Evolutionary conservation across 805 yeast species (phyloP).

Genomic region (Lipomyces sp.): DNA sequence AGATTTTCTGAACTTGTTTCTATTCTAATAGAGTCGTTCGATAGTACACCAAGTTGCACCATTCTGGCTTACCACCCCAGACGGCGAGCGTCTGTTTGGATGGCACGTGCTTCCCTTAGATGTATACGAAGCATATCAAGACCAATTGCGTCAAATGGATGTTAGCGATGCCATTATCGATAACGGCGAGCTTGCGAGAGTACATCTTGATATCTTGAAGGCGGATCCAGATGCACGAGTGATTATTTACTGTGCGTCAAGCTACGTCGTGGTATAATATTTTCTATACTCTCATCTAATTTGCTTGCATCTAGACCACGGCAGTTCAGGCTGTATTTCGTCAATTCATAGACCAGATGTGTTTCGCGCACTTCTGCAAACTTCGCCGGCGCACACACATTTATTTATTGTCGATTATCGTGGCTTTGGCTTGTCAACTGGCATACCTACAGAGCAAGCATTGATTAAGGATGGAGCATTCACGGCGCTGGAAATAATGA

Average conservation of each 20-base stretch:
- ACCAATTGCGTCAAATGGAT: conserved; percentile 1
- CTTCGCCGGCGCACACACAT: conserved; percentile 22
- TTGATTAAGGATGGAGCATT: conserved; percentile 18
- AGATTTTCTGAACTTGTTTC: not conserved
- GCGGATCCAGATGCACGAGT: conserved; percentile 20
- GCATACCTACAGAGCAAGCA: conserved; percentile 16
- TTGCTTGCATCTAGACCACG: conserved; percentile 11
- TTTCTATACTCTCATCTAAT: no score
- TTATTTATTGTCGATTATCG: conserved; percentile 24
- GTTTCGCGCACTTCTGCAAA: conserved; percentile 15
- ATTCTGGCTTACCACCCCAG: conserved; percentile 18
- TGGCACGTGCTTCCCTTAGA: conserved; percentile 25
- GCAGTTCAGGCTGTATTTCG: conserved; percentile 15
- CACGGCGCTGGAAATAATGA: conserved; percentile 3
- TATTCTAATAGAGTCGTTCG: not conserved
- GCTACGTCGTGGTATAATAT: not conserved
- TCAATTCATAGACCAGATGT: conserved; percentile 18
- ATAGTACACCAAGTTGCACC: conserved; percentile 25
- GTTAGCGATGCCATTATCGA: conserved; percentile 9
- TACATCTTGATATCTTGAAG: conserved; percentile 11
- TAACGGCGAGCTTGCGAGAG: conserved; percentile 10
- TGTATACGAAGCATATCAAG: conserved; percentile 8
- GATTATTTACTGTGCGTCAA: conserved; percentile 14
- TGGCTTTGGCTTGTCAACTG: conserved; percentile 25
- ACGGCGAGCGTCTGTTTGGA: conserved; percentile 15